These are phyloP conservation scores for Pyrenula aspistea DNA, from an alignment of 495 filamentous ascomycete species.

Conservation along the genomic window DNA sequence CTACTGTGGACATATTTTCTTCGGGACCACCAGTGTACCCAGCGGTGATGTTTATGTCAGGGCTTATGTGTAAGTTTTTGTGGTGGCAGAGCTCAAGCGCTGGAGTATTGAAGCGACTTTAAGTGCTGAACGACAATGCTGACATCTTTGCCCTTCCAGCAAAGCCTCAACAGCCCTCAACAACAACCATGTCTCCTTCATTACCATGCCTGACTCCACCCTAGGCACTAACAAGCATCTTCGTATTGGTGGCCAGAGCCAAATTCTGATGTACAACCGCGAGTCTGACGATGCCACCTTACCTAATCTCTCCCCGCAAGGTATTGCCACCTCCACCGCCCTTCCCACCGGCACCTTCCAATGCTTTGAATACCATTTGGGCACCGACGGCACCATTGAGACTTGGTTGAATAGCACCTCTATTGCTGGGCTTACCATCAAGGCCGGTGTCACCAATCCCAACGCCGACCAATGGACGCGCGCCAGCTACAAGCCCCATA, in stretches of 20 bases:
- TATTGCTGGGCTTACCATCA: slow-evolving; percentile 34
- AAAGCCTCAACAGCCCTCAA: slow-evolving; percentile 41
- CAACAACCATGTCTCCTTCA: slow-evolving; percentile 43
- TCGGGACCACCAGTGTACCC: slow-evolving; percentile 43
- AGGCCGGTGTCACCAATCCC: slow-evolving; percentile 26
- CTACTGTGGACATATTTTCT: slow-evolving; percentile 48
- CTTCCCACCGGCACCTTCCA: slow-evolving; percentile 36
- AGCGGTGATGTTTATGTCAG: slow-evolving; percentile 42
- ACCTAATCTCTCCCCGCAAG: slow-evolving; percentile 42
- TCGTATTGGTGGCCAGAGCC: slow-evolving; percentile 43
- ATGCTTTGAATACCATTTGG: slow-evolving; percentile 47
- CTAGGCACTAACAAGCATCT: slow-evolving; percentile 43
- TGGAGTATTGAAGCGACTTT: background rate
- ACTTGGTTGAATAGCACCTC: slow-evolving; percentile 41
- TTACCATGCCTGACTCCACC: slow-evolving; percentile 45
- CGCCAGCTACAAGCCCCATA: slow-evolving; percentile 30
- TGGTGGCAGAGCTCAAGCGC: background rate
- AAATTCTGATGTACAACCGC: slow-evolving; percentile 49
- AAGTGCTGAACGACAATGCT: slow-evolving; percentile 10
- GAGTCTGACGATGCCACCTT: slow-evolving; percentile 49
- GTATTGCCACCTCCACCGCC: slow-evolving; percentile 33
- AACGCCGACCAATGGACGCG: slow-evolving; percentile 40
- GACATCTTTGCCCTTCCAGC: slow-evolving; percentile 17
- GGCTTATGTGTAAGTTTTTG: slow-evolving; percentile 33
- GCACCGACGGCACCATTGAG: slow-evolving; percentile 40